Conservation (phyloP, 805 yeast genomes). For the Hanseniaspora jakobsenii region DNA sequence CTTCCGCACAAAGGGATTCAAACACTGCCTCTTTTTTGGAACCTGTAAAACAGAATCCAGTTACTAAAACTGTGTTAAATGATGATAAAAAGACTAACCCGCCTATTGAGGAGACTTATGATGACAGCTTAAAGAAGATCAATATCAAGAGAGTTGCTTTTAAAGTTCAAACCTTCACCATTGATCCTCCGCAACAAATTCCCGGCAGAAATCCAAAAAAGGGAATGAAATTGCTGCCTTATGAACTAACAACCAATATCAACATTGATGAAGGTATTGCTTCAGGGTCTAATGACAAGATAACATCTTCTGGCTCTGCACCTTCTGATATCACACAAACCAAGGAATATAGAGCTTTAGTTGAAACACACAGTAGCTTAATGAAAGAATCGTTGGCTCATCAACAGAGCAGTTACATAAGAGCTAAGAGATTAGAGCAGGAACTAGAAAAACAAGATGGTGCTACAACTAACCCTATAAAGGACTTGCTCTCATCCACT, state of each 20-base stretch:
- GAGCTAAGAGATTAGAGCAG: slow-evolving; percentile 56
- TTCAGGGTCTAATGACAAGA: slow-evolving; percentile 34
- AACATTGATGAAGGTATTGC: slow-evolving; percentile 55
- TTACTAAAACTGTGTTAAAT: no score
- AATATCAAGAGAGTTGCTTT: slow-evolving; percentile 52
- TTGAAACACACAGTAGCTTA: slow-evolving; percentile 46
- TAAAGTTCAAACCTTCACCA: slow-evolving; percentile 56
- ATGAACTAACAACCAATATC: slow-evolving; percentile 49
- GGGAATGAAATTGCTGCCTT: slow-evolving; percentile 66
- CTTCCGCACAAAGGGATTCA: no score
- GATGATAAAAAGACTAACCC: background rate
- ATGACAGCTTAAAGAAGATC: slow-evolving; percentile 17
- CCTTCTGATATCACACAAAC: slow-evolving; percentile 27
- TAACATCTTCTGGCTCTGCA: slow-evolving; percentile 22
- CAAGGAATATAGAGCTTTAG: slow-evolving; percentile 42
- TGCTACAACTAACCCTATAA: slow-evolving; percentile 24
- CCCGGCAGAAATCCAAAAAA: slow-evolving; percentile 73
- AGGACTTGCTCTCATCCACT: background rate
- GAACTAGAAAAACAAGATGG: slow-evolving; percentile 33
- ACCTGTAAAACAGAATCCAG: no score
- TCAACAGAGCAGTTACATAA: slow-evolving; percentile 62
- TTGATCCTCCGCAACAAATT: slow-evolving; percentile 89
- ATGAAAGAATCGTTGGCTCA: slow-evolving; percentile 54
- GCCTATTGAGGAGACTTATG: slow-evolving; percentile 1
- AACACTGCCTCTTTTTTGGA: no score